A percentile compares a stretch with the other conserved stretches of the same genome.
Conservation (phyloP, 371 early-diverging fungal species). For the Batkoa obscura region DNA sequence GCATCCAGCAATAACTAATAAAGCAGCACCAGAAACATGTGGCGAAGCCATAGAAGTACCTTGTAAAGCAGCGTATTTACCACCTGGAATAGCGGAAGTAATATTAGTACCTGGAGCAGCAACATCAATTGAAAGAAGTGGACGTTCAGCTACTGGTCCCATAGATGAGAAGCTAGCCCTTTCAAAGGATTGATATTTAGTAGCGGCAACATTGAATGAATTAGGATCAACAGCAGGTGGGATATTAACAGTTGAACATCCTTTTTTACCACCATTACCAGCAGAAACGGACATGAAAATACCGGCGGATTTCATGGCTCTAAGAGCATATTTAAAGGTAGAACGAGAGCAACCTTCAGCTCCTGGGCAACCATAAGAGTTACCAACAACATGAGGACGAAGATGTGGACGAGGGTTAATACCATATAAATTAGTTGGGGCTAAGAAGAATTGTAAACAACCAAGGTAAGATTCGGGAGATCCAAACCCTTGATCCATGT, state of each 20-base stretch:
- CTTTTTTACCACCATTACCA: neutral
- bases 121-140: neutral
- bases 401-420: neutral
- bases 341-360: neutral
- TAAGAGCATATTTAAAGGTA: neutral
- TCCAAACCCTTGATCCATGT: neutral
- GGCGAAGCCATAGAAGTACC: conserved; percentile 58
- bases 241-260: neutral
- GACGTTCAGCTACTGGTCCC: neutral
- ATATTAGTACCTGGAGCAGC: conserved; percentile 15
- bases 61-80: conserved; percentile 2
- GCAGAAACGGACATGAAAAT: neutral
- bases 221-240: neutral
- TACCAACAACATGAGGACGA: neutral
- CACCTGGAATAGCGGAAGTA: conserved; percentile 12
- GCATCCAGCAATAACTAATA: conserved; percentile 2
- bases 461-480: neutral
- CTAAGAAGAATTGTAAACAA: neutral
- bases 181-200: neutral
- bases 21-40: conserved; percentile 55
- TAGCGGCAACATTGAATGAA: neutral
- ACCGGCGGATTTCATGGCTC: neutral
- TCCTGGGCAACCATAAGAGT: neutral
- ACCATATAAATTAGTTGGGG: neutral
- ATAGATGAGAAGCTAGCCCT: neutral